Base-by-base conservation (phyloP, 1,284 basidiomycete genomes). In the Pseudozyma pruni region DNA sequence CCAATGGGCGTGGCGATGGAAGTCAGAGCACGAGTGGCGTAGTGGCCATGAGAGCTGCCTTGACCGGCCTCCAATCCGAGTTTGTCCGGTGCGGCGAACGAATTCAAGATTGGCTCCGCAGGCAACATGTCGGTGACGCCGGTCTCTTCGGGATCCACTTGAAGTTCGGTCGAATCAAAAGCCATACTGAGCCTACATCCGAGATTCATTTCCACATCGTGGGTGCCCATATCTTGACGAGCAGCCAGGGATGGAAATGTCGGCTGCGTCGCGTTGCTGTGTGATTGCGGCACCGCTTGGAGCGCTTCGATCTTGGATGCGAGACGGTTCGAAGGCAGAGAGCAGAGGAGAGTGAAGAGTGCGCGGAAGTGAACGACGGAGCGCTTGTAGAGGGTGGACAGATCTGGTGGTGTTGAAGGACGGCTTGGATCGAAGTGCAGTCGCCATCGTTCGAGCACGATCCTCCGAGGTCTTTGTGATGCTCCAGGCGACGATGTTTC, bases 311-410 rank as follows among this genome's bases (percentile, higher is more conserved):
- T 43, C 17, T 58, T 63, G 16, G 76, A 46, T 11, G 68, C 60
- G 5, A 83, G 66, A 2, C 60, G 53, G 32, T 73, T 76, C 0
- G 77, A 52, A 0, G 83, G 83, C 13, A 83, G 50, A 0, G 62
- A 43, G 22, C 72, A 66, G 4, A 74, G 47, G 39, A 83, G 63
- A 4, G 75, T 69, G 62, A 73, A 82, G 0, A 83, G 69, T 0
- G 78, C 50, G 4, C 81, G 64, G 45, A 84, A 83, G 33, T 82
- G 78, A 9, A 78, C 52, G 43, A 82, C 80, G 35, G 81, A 79
- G 17, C 73, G 76, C 33, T 83, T 83, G 74, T 84, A 84, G 42
- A 83, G 67, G 16, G 74, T 69, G 9, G 81, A 74, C 22, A 83
- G 69, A 22, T 83, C 81, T 35, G 68, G 62, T 7, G 62, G 43